Base-by-base conservation (phyloP, 805 yeast species). In the Spencermartinsiella europaea region DNA sequence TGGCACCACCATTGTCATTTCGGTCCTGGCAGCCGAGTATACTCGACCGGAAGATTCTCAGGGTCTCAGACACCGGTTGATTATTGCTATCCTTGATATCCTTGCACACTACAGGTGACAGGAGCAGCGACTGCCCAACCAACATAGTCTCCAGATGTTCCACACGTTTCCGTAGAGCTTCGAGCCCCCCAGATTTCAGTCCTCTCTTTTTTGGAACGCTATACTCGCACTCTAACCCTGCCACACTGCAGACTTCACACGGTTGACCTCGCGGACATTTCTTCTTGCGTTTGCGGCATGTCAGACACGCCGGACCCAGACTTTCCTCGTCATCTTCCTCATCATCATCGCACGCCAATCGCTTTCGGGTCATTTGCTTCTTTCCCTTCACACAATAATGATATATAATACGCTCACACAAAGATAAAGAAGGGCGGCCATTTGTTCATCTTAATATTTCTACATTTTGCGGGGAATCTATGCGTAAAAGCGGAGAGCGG, bases 81-180 rank as follows among this genome's bases (percentile, higher is more conserved):
- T 12, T 25, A 12, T 12, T 25, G n/a, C n/a, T n/a, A n/a, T n/a
- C n/a, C n/a, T n/a, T n/a, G n/a, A n/a, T n/a, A n/a, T n/a, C n/a
- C 31, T 25, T 25, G 10, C 10, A 7, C 31, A 25, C 31, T 7
- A 7, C 7, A 7, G 31, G 31, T 12, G 31, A 25, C 12, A 37
- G 19, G 4, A 37, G n/a, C 7, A 37, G 40, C n/a, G 21, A 15
- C 40, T 37, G 40, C 7, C 40, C 40, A 14, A 37, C 22, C n/a
- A 37, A 17, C 40, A 37, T 37, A 16, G 15, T 15, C 20, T 37
- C 40, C 10, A 37, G 40, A 20, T 40, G 20, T 27, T 40, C 43
- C 14, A 38, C 31, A 7, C 31, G 7, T 25, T 25, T 25, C 7
- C 31, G 31, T 7, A 25, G 7, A 25, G 31, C 31, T 25, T 25